Evolutionary conservation across 345 rosid species (phyloP).

Genomic region (Hypericum androsaemum): DNA sequence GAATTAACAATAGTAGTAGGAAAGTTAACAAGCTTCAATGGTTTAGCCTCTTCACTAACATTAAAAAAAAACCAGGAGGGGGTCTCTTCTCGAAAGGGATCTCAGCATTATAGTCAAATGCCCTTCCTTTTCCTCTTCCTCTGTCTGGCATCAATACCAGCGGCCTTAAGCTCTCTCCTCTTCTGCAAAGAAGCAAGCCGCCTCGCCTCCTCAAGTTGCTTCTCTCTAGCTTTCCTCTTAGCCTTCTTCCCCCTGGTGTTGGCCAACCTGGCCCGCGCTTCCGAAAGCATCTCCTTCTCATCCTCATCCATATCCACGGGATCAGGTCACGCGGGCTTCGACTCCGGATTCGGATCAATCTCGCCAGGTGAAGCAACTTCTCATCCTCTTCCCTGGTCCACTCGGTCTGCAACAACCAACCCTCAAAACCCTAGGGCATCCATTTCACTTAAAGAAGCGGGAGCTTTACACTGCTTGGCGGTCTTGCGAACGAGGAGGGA

Average conservation of each 20-base stretch:
- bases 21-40: constrained; percentile 63
- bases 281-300: constrained; percentile 21
- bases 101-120: constrained; percentile 90
- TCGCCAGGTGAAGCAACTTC: constrained; percentile 96
- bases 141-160: constrained; percentile 78
- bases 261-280: too few species aligned
- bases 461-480: constrained; percentile 99
- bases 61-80: constrained; percentile 89
- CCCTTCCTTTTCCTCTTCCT: constrained; percentile 89
- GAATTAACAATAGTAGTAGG: constrained; percentile 94
- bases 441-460: too few species aligned
- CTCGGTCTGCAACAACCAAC: constrained; percentile 53
- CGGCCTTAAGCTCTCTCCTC: constrained; percentile 95
- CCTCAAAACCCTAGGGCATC: not conserved
- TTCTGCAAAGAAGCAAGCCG: constrained; percentile 98
- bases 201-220: constrained; percentile 97
- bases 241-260: too few species aligned
- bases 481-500: constrained; percentile 96
- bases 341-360: constrained; percentile 94
- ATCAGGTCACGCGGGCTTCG: constrained; percentile 99
- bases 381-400: constrained; percentile 99
- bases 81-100: constrained; percentile 97
- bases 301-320: constrained; percentile 99
- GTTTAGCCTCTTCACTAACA: constrained; percentile 79
- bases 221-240: constrained; percentile 95